Percentiles rank a stretch among this genome's conserved stretches.
phyloP scores from a whole-genome alignment of 2,329 filamentous ascomycete species.

The Seiridium cupressi region DNA sequence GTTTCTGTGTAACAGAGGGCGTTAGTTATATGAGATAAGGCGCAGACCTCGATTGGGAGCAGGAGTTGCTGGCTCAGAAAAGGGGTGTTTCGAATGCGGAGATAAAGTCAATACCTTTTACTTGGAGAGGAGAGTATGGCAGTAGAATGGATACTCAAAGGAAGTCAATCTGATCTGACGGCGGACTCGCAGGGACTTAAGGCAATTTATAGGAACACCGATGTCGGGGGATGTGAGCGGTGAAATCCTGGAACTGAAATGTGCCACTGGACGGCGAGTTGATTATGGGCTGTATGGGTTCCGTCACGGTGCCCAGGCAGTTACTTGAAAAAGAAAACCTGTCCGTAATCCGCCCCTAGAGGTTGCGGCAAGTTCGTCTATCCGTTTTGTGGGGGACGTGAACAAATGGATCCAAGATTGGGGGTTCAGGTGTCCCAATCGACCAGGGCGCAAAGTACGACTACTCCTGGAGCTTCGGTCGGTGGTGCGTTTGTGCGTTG shows the following conservation, averaged over 20 bases:
- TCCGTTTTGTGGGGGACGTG: neutral
- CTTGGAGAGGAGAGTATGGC: neutral
- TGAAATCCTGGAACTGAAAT: neutral
- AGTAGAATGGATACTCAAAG: neutral
- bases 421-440: no score
- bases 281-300: neutral
- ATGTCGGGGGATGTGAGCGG: neutral
- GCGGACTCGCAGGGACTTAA: neutral
- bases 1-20: neutral
- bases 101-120: neutral
- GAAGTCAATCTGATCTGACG: no score
- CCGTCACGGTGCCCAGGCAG: constrained; percentile 1
- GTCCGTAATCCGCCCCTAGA: neutral
- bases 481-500: no score
- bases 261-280: neutral
- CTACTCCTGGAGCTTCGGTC: no score
- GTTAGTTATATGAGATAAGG: neutral
- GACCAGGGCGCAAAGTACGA: no score
- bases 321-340: constrained; percentile 1
- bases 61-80: no score
- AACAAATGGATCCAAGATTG: no score
- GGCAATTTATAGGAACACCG: constrained; percentile 1
- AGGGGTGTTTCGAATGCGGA: neutral
- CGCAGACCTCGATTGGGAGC: neutral
- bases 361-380: neutral